These are phyloP conservation scores for Tolypocladium cylindrosporum DNA, from an alignment of 2,329 filamentous ascomycete genomes.

Conservation along the genomic window DNA sequence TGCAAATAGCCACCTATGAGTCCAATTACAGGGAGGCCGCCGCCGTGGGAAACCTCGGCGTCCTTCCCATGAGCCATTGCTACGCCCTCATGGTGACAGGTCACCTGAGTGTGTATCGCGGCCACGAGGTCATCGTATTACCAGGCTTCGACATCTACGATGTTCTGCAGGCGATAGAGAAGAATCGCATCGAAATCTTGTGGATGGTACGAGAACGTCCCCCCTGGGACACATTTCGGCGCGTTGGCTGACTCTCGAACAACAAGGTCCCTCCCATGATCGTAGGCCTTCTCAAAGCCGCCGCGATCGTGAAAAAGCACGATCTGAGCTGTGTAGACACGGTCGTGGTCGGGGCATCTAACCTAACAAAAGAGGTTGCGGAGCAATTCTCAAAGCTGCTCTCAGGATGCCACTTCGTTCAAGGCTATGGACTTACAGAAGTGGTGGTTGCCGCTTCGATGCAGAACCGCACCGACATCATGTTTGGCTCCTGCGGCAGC, in stretches of 20 bases:
- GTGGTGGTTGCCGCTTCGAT: conserved; percentile 60
- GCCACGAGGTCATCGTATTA: conserved; percentile 61
- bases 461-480: conserved; percentile 52
- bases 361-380: conserved; percentile 63
- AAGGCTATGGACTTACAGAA: conserved; percentile 70
- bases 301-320: conserved; percentile 50
- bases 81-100: conserved; percentile 64
- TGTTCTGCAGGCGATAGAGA: conserved; percentile 53
- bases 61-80: conserved; percentile 70
- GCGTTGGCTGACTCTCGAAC: not conserved
- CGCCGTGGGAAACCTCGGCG: conserved; percentile 37
- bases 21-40: conserved; percentile 5
- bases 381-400: conserved; percentile 50
- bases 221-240: not conserved
- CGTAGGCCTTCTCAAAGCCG: conserved; percentile 61
- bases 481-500: conserved; percentile 62
- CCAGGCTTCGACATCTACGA: conserved; percentile 61
- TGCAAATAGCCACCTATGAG: conserved; percentile 45
- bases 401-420: conserved; percentile 52
- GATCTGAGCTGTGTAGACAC: conserved; percentile 58
- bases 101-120: conserved; percentile 55
- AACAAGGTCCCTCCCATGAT: conserved; percentile 59
- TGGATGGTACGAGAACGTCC: conserved; percentile 37
- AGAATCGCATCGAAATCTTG: conserved; percentile 57
- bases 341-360: conserved; percentile 69